Evolutionary conservation across 345 rosid species (phyloP).

Genomic region (Tarenaya hassleriana): DNA sequence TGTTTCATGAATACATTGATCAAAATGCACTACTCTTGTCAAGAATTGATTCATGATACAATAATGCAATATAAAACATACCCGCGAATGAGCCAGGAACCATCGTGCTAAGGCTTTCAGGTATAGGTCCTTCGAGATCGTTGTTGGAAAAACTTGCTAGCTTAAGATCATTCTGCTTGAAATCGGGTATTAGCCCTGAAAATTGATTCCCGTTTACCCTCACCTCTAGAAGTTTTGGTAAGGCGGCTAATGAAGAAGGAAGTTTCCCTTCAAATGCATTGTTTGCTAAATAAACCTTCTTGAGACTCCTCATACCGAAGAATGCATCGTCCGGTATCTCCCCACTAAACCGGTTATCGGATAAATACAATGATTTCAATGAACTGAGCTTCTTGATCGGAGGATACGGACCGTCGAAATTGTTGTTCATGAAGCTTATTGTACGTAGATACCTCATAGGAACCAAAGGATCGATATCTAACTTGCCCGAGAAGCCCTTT

Average conservation of each 20-base stretch:
- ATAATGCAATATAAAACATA: constrained; percentile 1
- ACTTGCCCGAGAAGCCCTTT: constrained; percentile 41
- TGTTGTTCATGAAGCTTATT: constrained; percentile 63
- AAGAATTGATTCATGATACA: neutral
- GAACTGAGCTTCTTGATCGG: constrained; percentile 37
- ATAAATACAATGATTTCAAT: constrained; percentile 50
- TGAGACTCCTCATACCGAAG: constrained; percentile 46
- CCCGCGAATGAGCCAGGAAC: constrained; percentile 51
- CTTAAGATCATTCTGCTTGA: constrained; percentile 32
- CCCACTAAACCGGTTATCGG: constrained; percentile 55
- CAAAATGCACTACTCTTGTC: too few species aligned
- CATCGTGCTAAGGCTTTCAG: constrained; percentile 39
- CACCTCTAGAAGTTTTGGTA: constrained; percentile 53
- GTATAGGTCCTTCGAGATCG: constrained; percentile 66
- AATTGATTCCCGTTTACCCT: constrained; percentile 64
- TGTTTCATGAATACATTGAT: too few species aligned
- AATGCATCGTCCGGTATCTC: constrained; percentile 50
- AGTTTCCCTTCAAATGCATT: constrained; percentile 47
- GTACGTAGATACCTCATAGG: constrained; percentile 40
- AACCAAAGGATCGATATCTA: constrained; percentile 38
- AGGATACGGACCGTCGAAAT: constrained; percentile 50
- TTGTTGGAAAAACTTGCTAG: constrained; percentile 49
- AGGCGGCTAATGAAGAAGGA: constrained; percentile 44
- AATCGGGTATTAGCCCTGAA: constrained; percentile 47
- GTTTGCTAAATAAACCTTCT: constrained; percentile 51